Evolutionary conservation across 116 monocot genomes (phyloP).

Genomic region (Dioscorea cayenensis): DNA sequence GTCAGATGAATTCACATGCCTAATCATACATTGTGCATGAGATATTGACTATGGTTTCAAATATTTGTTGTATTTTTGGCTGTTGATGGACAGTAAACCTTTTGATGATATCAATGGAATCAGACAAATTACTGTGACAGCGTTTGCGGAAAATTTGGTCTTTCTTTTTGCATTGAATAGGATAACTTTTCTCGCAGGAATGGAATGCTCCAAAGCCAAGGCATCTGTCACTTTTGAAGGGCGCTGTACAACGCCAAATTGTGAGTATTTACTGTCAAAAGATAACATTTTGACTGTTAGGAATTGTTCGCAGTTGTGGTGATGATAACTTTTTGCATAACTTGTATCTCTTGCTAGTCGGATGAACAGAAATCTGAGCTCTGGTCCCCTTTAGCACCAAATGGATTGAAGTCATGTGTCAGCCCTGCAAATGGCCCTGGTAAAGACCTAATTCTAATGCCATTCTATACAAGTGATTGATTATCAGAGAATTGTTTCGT

Average conservation of each 20-base stretch:
- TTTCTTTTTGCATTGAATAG: background rate
- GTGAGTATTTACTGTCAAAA: constrained; percentile 25
- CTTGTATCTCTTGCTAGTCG: constrained; percentile 20
- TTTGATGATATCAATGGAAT: no score
- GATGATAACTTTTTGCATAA: background rate
- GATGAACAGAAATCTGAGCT: constrained; percentile 51
- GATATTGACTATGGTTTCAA: background rate
- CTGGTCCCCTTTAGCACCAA: constrained; percentile 70
- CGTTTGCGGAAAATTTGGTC: no score
- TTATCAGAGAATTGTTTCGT: background rate
- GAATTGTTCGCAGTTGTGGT: background rate
- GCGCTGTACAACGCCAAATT: constrained; percentile 38
- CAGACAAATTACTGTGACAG: no score
- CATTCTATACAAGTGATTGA: background rate
- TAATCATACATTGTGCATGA: background rate
- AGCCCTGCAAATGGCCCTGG: constrained; percentile 22
- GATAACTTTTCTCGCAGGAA: constrained; percentile 30
- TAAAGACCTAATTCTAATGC: background rate
- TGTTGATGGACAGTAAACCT: background rate
- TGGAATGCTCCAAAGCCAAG: constrained; percentile 76
- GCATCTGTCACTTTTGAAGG: constrained; percentile 63
- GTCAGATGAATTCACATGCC: no score
- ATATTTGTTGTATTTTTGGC: background rate
- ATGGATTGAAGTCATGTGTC: constrained; percentile 77
- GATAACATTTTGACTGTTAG: background rate